Conservation (phyloP, 83 land plant species). For the Thuja plicata region DNA sequence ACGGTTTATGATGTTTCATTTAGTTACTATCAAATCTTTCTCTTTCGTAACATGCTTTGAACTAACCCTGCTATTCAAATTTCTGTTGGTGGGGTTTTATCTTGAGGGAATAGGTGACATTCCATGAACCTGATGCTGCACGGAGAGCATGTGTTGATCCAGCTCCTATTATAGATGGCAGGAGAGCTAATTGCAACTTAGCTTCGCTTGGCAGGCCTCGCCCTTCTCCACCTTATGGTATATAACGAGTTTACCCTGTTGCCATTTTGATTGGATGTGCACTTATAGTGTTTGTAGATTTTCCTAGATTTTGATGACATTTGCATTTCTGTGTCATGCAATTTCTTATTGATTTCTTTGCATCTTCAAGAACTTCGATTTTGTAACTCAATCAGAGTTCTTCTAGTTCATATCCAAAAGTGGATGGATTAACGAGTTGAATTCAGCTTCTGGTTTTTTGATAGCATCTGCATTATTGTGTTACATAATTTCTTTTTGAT, state of each 20-base stretch:
- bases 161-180: constrained; percentile 79
- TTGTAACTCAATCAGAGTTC: background rate
- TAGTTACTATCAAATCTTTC: constrained; percentile 1
- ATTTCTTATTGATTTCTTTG: background rate
- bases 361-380: background rate
- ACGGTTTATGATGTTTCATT: background rate
- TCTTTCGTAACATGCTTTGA: background rate
- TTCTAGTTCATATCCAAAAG: background rate
- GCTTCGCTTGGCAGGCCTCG: constrained; percentile 65
- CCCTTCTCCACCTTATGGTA: constrained; percentile 35
- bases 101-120: constrained; percentile 66
- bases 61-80: background rate
- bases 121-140: constrained; percentile 81
- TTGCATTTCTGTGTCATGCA: background rate
- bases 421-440: background rate
- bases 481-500: background rate
- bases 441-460: background rate
- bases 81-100: background rate
- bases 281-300: background rate
- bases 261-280: background rate
- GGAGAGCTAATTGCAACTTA: constrained; percentile 85
- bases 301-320: background rate
- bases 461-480: background rate
- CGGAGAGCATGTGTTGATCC: constrained; percentile 80
- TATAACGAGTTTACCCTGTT: constrained; percentile 1